Conservation (phyloP, 179 eudicot genomes). For the Silene coronaria region DNA sequence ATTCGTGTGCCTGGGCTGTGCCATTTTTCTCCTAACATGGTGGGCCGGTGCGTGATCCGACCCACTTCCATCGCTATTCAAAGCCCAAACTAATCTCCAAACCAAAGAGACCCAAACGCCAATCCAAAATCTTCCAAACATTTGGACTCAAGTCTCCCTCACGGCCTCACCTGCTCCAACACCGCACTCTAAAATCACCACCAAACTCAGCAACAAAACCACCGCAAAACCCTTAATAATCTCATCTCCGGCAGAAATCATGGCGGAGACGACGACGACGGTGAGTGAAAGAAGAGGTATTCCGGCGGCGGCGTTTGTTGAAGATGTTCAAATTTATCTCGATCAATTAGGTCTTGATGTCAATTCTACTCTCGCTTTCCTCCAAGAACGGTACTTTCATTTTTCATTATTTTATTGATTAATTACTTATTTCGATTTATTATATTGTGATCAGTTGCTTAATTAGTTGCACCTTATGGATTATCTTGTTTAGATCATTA, state of each 20-base stretch:
- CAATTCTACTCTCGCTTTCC: slow-evolving; percentile 63
- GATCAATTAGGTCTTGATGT: slow-evolving; percentile 59
- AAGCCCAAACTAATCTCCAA: background rate
- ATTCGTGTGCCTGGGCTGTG: too few relatives aligned
- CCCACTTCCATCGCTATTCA: too few relatives aligned
- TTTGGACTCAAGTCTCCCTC: background rate
- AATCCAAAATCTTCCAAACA: background rate
- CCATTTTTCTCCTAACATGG: too few relatives aligned
- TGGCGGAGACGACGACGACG: slow-evolving; percentile 25
- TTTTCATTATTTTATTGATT: background rate
- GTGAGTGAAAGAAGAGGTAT: slow-evolving; percentile 64
- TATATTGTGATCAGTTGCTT: background rate
- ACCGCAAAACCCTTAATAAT: slow-evolving; percentile 6
- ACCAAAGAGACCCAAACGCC: background rate
- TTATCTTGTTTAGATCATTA: background rate
- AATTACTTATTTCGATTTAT: background rate
- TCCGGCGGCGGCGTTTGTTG: slow-evolving; percentile 71
- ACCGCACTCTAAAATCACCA: background rate
- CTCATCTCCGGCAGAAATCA: slow-evolving; percentile 21
- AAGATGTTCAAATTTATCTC: slow-evolving; percentile 67
- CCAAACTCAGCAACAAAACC: background rate
- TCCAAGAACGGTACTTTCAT: slow-evolving; percentile 67
- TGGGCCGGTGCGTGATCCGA: too few relatives aligned
- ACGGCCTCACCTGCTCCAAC: background rate
- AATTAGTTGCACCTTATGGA: background rate